phyloP scores from a whole-genome alignment of 2,329 filamentous ascomycete species.

The Diaporthe vaccinii region DNA sequence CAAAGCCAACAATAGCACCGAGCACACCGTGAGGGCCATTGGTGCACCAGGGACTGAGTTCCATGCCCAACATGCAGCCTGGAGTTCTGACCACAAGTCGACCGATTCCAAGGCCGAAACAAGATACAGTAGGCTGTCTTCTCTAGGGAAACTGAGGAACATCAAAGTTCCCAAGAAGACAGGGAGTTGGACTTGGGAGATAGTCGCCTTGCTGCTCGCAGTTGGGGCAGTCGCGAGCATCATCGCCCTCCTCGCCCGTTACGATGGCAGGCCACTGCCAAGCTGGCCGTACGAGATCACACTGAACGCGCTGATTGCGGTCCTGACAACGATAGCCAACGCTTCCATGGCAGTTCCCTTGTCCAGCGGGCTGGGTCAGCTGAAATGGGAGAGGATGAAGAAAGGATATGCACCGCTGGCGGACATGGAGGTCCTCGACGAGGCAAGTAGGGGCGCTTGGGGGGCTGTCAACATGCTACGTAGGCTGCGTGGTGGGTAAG shows the following conservation, averaged over 20 bases:
- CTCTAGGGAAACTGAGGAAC: neutral
- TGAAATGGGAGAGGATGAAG: constrained; percentile 52
- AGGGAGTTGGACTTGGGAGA: constrained; percentile 48
- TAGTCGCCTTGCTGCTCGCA: constrained; percentile 46
- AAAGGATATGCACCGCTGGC: constrained; percentile 47
- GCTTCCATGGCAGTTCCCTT: constrained; percentile 49
- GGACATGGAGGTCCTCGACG: constrained; percentile 52
- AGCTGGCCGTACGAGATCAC: constrained; percentile 51
- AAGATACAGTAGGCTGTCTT: constrained; percentile 1
- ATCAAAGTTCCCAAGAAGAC: constrained; percentile 39
- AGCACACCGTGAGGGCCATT: neutral
- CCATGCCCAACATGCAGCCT: neutral
- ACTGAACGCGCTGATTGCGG: constrained; percentile 50
- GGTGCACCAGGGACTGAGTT: neutral
- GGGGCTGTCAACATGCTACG: constrained; percentile 49
- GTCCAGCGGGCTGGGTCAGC: constrained; percentile 49
- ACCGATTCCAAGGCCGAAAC: neutral
- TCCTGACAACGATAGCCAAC: constrained; percentile 49
- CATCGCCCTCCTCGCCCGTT: constrained; percentile 49
- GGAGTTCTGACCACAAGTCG: neutral
- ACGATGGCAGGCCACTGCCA: constrained; percentile 47
- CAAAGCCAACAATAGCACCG: neutral
- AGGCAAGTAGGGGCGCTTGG: constrained; percentile 50
- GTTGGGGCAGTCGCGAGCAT: constrained; percentile 47
- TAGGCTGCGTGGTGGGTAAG: constrained; percentile 48